Conservation (phyloP, 345 rosid species). For the Alliaria petiolata region DNA sequence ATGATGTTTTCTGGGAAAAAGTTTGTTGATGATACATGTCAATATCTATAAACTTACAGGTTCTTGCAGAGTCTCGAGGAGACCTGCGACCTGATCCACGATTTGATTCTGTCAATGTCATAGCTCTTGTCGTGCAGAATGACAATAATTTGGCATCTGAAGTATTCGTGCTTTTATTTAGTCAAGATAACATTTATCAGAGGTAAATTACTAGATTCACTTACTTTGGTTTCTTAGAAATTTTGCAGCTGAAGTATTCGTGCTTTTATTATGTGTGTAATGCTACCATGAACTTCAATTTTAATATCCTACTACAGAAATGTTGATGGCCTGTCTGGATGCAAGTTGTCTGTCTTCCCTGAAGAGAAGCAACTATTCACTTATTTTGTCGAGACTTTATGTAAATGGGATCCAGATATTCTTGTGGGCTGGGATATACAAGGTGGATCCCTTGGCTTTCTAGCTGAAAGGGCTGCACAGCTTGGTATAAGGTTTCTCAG, state of each 20-base stretch:
- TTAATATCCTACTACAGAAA: constrained; percentile 49
- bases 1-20: not conserved
- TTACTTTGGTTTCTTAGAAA: not conserved
- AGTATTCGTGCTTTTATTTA: constrained; percentile 49
- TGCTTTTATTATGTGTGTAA: not conserved
- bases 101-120: constrained; percentile 67
- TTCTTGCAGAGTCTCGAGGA: constrained; percentile 85
- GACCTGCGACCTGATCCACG: constrained; percentile 88
- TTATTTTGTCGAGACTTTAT: constrained; percentile 48
- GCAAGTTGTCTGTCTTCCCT: constrained; percentile 47
- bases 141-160: constrained; percentile 48
- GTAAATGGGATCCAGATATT: constrained; percentile 75
- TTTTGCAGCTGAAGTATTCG: not conserved
- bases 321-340: constrained; percentile 65
- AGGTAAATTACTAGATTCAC: constrained; percentile 42
- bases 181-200: constrained; percentile 38
- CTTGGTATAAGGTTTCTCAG: constrained; percentile 81
- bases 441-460: constrained; percentile 86
- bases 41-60: constrained; percentile 39
- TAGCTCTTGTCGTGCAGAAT: constrained; percentile 68
- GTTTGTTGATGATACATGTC: constrained; percentile 8
- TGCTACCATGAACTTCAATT: no score
- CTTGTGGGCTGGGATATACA: constrained; percentile 95
- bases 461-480: constrained; percentile 95
- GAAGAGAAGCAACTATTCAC: constrained; percentile 67